Evolutionary conservation across 2,329 filamentous ascomycete genomes (phyloP), one percentile per base, ranked within the genome.

Genomic region (Fusarium keratoplasticum): DNA sequence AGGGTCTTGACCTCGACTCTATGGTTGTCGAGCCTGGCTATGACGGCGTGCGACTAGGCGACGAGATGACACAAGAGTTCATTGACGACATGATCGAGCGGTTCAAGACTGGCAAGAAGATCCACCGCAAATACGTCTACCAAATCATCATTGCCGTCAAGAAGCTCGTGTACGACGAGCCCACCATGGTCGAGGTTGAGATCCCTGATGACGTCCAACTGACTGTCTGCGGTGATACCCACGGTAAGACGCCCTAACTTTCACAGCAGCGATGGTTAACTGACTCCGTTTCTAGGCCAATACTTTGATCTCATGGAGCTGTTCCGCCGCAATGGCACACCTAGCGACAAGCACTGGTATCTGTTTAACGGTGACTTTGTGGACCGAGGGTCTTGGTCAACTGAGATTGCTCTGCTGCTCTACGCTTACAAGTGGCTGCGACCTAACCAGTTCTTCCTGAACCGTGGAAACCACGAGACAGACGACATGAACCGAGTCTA

Each of bases 401-500:
- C 92, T n/a, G 96, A 99, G 82, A 97, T 99, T 77, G 96, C 95
- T 13, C 88, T 99, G 55, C 87, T 98, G 13, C 88, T 99, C 22
- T 99, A 98, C 83, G 94, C 96, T 52, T 97, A 98, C 89, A 99
- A 99, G 87, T 98, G 95, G 96, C 84, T 98, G 78, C 91, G 94
- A 64, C 96, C 96, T 9, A 90, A 91, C 50, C 91, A 88, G 64
- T 96, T 99, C 88, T 98, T 97, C 90, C 87, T 99, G 74, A 99
- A 99, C 87, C 92, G 96, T 71, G 96, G 96, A 77, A 99, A 99
- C 84, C 96, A 99, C 85, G 96, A 99, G 86, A 98, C 96, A 58
- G 96, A 98, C 82, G 96, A 98, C 84, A 99, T 99, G 96, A 99
- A 99, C 87, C 92, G 95, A 76, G 95, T 96, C 63, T 99, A 99